These are phyloP conservation scores for Penicillium sp. DNA, from an alignment of 2,329 filamentous ascomycete genomes.

Conservation along the genomic window DNA sequence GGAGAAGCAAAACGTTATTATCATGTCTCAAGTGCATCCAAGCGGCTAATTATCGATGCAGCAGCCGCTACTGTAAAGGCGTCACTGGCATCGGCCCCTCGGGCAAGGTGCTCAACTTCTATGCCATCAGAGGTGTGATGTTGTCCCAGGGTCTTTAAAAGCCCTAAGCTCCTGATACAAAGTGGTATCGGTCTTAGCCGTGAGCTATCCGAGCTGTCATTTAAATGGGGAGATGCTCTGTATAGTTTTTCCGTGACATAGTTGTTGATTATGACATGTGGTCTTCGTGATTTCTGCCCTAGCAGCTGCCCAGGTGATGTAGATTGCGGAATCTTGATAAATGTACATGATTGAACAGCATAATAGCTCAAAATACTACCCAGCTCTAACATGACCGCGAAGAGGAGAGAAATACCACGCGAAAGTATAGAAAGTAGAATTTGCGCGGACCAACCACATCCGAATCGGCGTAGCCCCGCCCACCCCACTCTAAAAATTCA, in stretches of 20 bases:
- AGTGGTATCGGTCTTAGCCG: conserved; percentile 45
- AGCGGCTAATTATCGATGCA: conserved; percentile 52
- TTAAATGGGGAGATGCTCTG: too few relatives aligned
- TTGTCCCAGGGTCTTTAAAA: conserved; percentile 51
- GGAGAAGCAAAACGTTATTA: conserved; percentile 53
- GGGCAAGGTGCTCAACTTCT: conserved; percentile 45
- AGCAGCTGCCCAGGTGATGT: too few relatives aligned
- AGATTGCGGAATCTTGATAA: too few relatives aligned
- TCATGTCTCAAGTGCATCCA: conserved; percentile 49
- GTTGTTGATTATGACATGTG: too few relatives aligned
- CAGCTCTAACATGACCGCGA: too few relatives aligned
- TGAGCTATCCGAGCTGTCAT: conserved; percentile 34
- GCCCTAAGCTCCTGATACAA: conserved; percentile 50
- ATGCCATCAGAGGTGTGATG: conserved; percentile 48
- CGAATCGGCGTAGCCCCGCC: conserved; percentile 28
- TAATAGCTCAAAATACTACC: too few relatives aligned
- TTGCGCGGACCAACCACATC: conserved; percentile 15
- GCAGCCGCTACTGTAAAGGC: conserved; percentile 41
- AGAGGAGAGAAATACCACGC: background rate
- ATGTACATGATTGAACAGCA: too few relatives aligned
- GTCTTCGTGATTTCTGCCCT: too few relatives aligned
- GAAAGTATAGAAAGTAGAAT: background rate
- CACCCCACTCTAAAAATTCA: conserved; percentile 39
- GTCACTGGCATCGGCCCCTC: conserved; percentile 45
- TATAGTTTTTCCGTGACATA: too few relatives aligned